Evolutionary conservation across 306 rosid species (phyloP).

Genomic region (Casuarina glauca): DNA sequence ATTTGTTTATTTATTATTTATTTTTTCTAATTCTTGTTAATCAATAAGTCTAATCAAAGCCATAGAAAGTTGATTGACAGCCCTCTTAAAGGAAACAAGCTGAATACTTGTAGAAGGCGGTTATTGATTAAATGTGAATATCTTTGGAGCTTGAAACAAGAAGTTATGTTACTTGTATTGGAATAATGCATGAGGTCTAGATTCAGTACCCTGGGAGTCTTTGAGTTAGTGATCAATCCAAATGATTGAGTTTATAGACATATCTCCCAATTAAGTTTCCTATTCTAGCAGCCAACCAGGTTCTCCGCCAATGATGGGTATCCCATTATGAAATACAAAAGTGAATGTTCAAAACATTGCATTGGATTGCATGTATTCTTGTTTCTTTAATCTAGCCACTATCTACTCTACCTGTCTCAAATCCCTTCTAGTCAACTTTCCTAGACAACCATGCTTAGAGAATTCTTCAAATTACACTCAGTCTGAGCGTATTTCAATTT

Average conservation of each 20-base stretch:
- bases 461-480: background rate
- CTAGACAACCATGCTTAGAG: background rate
- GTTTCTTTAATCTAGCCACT: background rate
- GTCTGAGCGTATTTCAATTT: conserved; percentile 11
- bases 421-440: background rate
- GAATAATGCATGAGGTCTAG: background rate
- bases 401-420: background rate
- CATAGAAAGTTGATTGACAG: background rate
- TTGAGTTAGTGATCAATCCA: background rate
- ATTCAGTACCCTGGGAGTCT: background rate
- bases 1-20: no score
- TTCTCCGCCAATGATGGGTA: background rate
- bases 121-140: background rate
- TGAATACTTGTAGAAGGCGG: background rate
- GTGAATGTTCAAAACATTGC: background rate
- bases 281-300: background rate
- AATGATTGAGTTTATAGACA: background rate
- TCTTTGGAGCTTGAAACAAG: background rate
- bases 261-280: background rate
- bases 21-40: background rate
- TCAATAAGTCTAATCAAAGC: background rate
- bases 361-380: background rate
- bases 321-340: background rate
- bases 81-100: conserved; percentile 12
- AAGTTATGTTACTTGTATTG: background rate